phyloP scores from a whole-genome alignment of 352 stramenopile genomes.

The Globisporangium ultimum region DNA sequence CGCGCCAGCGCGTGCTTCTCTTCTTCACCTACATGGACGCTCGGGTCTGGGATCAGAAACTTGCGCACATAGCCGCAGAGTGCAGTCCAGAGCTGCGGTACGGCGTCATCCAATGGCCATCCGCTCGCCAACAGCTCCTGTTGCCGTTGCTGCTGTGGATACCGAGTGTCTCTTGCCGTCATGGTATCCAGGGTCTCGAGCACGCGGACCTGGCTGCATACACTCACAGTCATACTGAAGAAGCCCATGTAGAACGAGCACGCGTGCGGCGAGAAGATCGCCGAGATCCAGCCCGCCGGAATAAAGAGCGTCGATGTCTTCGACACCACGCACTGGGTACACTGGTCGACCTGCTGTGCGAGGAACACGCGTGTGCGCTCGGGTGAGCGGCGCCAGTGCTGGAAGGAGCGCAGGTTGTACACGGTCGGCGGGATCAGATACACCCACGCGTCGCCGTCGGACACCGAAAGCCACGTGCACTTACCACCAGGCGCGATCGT shows the following conservation, averaged over 20 bases:
- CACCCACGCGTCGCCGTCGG: conserved; percentile 52
- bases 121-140: conserved; percentile 27
- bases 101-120: conserved; percentile 35
- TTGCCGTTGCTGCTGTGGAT: background rate
- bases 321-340: conserved; percentile 63
- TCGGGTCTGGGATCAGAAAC: conserved; percentile 37
- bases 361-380: conserved; percentile 51
- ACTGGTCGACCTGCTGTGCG: conserved; percentile 61
- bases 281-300: conserved; percentile 67
- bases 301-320: conserved; percentile 50
- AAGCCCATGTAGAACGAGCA: conserved; percentile 57
- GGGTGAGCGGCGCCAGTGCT: conserved; percentile 44
- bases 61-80: conserved; percentile 61
- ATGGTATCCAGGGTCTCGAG: conserved; percentile 35
- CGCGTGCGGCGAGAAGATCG: conserved; percentile 48
- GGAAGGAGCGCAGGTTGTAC: conserved; percentile 44
- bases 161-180: conserved; percentile 26
- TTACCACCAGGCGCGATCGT: conserved; percentile 43
- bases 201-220: conserved; percentile 46
- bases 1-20: conserved; percentile 48
- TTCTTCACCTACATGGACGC: conserved; percentile 29
- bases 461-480: conserved; percentile 62
- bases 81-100: conserved; percentile 51
- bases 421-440: conserved; percentile 62
- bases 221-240: conserved; percentile 48